A percentile compares a stretch with the other conserved stretches of the same genome.
Conservation (phyloP, 805 yeast species). For the Starmera amethionina region DNA sequence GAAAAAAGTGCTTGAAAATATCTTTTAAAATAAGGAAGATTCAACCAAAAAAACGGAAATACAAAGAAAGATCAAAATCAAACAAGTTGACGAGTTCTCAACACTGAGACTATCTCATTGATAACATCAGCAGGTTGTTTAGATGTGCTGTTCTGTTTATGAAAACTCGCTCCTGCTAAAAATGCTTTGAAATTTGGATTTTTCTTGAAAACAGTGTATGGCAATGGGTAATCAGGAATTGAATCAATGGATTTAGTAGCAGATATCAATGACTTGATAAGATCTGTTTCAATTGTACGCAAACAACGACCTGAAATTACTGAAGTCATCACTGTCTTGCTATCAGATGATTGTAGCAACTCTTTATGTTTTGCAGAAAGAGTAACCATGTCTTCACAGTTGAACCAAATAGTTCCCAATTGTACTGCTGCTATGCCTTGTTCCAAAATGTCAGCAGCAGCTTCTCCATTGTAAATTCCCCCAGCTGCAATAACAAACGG, state of each 20-base stretch:
- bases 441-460: slow-evolving; percentile 22
- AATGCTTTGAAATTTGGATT: slow-evolving; percentile 5
- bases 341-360: slow-evolving; percentile 6
- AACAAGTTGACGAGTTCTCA: not conserved
- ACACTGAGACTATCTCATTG: slow-evolving; percentile 1
- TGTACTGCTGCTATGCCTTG: slow-evolving; percentile 44
- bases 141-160: slow-evolving; percentile 10
- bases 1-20: too few relatives aligned
- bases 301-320: slow-evolving; percentile 16
- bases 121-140: slow-evolving; percentile 9
- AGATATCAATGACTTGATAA: slow-evolving; percentile 11
- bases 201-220: slow-evolving; percentile 15
- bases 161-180: slow-evolving; percentile 11
- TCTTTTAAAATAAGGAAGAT: too few relatives aligned
- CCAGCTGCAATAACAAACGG: slow-evolving; percentile 41
- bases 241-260: not conserved
- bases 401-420: slow-evolving; percentile 43
- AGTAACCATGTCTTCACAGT: slow-evolving; percentile 7
- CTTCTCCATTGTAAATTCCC: slow-evolving; percentile 31
- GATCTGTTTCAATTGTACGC: slow-evolving; percentile 14
- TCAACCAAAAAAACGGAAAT: too few relatives aligned
- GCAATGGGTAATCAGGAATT: slow-evolving; percentile 18
- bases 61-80: not conserved
- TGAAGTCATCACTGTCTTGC: slow-evolving; percentile 19
- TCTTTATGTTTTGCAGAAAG: slow-evolving; percentile 10